Evolutionary conservation across 257 asterid species (phyloP).

Genomic region (Henckelia pumila): DNA sequence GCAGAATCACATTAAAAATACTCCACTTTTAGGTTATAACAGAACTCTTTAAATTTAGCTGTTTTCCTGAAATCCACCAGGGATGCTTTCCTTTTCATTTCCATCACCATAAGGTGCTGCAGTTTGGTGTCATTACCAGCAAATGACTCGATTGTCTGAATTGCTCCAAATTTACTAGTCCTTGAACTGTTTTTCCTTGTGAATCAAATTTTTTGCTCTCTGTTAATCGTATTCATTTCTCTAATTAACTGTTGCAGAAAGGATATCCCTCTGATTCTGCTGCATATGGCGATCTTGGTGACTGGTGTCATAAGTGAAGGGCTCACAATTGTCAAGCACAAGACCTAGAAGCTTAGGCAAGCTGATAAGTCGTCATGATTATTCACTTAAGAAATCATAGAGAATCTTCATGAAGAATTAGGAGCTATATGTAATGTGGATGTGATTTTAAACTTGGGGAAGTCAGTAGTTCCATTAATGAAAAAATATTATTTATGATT

Average conservation of each 20-base stretch:
- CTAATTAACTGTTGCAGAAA: constrained; percentile 52
- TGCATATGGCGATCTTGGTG: constrained; percentile 80
- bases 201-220: no score
- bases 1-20: no score
- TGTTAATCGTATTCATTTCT: not conserved
- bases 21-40: no score
- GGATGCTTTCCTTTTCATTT: not conserved
- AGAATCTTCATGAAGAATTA: constrained; percentile 26
- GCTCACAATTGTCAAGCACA: constrained; percentile 72
- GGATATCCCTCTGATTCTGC: constrained; percentile 86
- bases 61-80: no score
- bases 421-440: constrained; percentile 22
- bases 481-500: not conserved
- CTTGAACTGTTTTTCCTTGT: not conserved
- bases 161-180: not conserved
- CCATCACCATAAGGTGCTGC: not conserved
- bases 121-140: no score
- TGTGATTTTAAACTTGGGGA: constrained; percentile 20
- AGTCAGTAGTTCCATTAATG: constrained; percentile 21
- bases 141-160: no score
- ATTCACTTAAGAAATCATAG: constrained; percentile 25
- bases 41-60: no score
- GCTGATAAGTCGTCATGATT: no score
- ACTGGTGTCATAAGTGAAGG: constrained; percentile 66
- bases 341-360: constrained; percentile 70